Conservation (phyloP, 2,329 filamentous ascomycete genomes). For the Arthrinium puccinioides region DNA sequence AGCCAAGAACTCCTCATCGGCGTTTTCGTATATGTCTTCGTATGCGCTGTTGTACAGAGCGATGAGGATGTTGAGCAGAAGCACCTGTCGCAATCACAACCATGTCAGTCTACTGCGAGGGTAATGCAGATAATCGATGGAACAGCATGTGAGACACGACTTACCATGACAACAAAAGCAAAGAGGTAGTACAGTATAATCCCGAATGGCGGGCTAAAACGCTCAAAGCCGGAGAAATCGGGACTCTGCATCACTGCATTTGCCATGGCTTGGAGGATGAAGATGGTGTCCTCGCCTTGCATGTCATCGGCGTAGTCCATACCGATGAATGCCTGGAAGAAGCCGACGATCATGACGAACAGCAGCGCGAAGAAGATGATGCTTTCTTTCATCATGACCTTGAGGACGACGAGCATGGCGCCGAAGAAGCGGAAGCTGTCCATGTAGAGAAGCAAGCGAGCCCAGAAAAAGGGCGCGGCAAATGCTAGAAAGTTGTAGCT, state of each 20-base stretch:
- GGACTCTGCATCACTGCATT: constrained; percentile 90
- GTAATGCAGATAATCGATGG: neutral
- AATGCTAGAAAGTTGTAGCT: constrained; percentile 95
- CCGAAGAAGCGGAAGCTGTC: constrained; percentile 95
- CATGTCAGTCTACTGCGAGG: neutral
- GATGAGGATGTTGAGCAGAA: constrained; percentile 92
- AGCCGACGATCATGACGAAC: constrained; percentile 73
- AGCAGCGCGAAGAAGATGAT: constrained; percentile 94
- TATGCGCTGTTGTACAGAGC: constrained; percentile 96
- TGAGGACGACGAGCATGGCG: constrained; percentile 93
- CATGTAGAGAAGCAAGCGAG: constrained; percentile 81
- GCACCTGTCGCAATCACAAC: constrained; percentile 30
- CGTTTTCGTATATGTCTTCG: constrained; percentile 88
- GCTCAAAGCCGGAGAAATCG: constrained; percentile 82
- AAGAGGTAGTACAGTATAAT: constrained; percentile 96
- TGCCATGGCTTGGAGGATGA: constrained; percentile 75
- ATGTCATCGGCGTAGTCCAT: constrained; percentile 77
- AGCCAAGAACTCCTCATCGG: constrained; percentile 90
- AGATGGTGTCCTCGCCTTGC: constrained; percentile 57
- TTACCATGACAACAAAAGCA: constrained; percentile 92
- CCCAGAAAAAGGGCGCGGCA: constrained; percentile 95
- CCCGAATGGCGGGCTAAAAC: constrained; percentile 88
- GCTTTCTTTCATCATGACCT: constrained; percentile 90
- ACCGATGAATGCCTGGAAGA: constrained; percentile 90
- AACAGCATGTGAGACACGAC: too few relatives aligned